Evolutionary conservation across 2,329 filamentous ascomycete genomes (phyloP).

Genomic region (Ophiostoma novo-ulmi): DNA sequence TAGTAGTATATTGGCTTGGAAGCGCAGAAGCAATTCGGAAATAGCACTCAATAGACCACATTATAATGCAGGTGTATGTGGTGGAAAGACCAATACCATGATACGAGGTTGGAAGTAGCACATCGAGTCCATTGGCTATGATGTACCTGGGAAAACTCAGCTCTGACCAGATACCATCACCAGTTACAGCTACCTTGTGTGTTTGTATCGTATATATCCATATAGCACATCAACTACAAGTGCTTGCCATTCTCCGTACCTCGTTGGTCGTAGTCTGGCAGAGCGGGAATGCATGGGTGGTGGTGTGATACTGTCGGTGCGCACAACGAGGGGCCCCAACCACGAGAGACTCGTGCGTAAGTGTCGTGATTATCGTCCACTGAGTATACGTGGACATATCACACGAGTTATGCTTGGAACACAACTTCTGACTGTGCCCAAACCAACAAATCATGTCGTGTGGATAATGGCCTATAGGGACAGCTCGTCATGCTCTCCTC

Average conservation of each 20-base stretch:
- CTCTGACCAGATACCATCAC: neutral
- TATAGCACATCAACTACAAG: neutral
- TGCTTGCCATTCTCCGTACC: neutral
- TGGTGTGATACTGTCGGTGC: neutral
- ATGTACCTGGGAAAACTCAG: neutral
- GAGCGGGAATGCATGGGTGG: neutral
- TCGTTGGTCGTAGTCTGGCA: neutral
- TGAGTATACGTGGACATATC: neutral
- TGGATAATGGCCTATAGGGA: neutral
- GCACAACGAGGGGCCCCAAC: neutral
- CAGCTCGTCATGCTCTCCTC: neutral
- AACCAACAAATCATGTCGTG: neutral
- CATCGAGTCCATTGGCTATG: neutral
- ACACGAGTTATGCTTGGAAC: neutral
- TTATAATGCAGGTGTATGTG: neutral
- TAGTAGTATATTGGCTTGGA: neutral
- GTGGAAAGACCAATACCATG: neutral
- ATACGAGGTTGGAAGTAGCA: neutral
- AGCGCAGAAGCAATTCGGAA: neutral
- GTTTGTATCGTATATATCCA: neutral
- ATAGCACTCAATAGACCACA: neutral
- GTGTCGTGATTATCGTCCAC: neutral
- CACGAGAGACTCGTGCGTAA: conserved; percentile 7
- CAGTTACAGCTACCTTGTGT: neutral
- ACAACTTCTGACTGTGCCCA: neutral